Evolutionary conservation across 345 rosid species (phyloP), one percentile per base, ranked within the genome.

Genomic region (Salix viminalis): DNA sequence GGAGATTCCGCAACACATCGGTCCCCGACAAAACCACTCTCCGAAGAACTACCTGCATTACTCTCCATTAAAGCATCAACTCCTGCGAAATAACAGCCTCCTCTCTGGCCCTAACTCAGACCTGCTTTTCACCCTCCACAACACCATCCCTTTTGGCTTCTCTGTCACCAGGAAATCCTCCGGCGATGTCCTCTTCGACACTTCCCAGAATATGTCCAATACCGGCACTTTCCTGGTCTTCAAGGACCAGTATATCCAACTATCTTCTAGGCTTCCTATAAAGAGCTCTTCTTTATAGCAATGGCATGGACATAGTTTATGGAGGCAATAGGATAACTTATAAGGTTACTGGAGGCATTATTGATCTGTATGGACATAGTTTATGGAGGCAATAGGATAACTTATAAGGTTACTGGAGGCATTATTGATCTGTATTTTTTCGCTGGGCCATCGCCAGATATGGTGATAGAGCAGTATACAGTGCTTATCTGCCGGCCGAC

Each of bases 211-310:
- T 4, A 32, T 32, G 34, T 32, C 34, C 34, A 32, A 30, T 30
- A 30, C 32, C 0, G 44, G 30, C 73, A 79, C 89, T 44, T 85
- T 79, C 80, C 75, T 91, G 16, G 75, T 91, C 71, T 92, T 88
- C 83, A 90, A 92, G 83, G 93, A 92, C 71, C 97, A 92, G 73
- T 92, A 87, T 78, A 88, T 89, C 60, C 92, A 87, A 52, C 85
- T 92, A 72, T 81, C 89, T 65, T 89, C 95, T 2, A 95, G 93
- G 66, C 75, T 16, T 90, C 23, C 71, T 92, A 30, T 30, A 30
- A 30, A 30, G 32, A 30, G 77, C 70, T 90, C 65, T 75, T 92
- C 32, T 30, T 26, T 90, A 89, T 68, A 88, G 94, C 56, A 92
- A 92, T 36, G 97, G 94, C 3, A 92, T 89, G 92, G 97, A 92